phyloP scores from a whole-genome alignment of 2,329 filamentous ascomycete species.

The Macrophomina phaseolina region DNA sequence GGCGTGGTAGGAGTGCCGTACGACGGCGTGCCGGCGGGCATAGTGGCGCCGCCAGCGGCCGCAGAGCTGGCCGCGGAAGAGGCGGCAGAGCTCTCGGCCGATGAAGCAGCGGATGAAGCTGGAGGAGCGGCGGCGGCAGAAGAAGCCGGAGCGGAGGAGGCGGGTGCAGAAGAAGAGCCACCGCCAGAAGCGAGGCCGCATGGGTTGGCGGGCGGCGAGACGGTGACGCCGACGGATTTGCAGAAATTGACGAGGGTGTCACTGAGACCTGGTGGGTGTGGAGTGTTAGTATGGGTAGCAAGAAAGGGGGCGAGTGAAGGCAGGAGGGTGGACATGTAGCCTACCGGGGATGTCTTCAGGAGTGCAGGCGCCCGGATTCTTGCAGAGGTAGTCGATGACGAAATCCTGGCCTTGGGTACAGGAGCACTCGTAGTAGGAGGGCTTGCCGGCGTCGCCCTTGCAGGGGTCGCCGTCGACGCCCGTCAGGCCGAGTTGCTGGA shows the following conservation, averaged over 20 bases:
- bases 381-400: conserved; percentile 18
- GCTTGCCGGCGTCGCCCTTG: conserved; percentile 16
- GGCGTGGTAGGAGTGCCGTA: conserved; percentile 18
- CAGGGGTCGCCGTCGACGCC: conserved; percentile 25
- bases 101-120: neutral
- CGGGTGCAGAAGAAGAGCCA: neutral
- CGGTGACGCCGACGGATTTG: conserved; percentile 20
- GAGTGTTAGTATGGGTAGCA: neutral
- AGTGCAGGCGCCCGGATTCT: conserved; percentile 12
- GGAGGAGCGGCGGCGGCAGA: neutral
- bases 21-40: conserved; percentile 20
- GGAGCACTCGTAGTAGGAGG: conserved; percentile 26
- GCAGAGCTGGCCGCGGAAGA: neutral
- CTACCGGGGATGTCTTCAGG: conserved; percentile 15
- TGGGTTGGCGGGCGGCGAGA: conserved; percentile 13
- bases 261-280: neutral
- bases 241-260: conserved; percentile 23
- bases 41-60: neutral
- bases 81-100: neutral
- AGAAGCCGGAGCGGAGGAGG: neutral
- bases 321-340: neutral
- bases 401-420: conserved; percentile 20
- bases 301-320: too few relatives aligned
- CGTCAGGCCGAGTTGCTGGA: conserved; percentile 17
- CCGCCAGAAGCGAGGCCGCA: conserved; percentile 12